A percentile compares a stretch with the other conserved stretches of the same genome.
Conservation (phyloP, 2,329 filamentous ascomycete species). For the Lachnellula hyalina region DNA sequence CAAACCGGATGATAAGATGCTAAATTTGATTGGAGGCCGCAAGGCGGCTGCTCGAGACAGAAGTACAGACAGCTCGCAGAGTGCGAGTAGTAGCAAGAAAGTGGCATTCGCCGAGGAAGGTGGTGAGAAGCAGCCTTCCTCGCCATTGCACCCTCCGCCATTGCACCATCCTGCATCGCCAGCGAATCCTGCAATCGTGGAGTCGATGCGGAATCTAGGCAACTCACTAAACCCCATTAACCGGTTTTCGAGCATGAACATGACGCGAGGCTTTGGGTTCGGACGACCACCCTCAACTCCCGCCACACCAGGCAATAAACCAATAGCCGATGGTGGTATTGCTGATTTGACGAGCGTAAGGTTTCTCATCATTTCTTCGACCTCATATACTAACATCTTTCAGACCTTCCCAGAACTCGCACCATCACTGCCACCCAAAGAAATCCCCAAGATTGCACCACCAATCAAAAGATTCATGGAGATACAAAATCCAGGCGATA, state of each 20-base stretch:
- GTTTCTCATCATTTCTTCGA: not conserved
- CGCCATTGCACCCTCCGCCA: constrained; percentile 27
- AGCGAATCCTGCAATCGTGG: constrained; percentile 60
- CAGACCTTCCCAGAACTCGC: constrained; percentile 59
- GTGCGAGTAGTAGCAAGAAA: constrained; percentile 54
- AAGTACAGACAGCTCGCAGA: constrained; percentile 69
- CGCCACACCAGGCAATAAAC: constrained; percentile 35
- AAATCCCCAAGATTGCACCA: constrained; percentile 52
- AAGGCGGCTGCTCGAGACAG: constrained; percentile 55
- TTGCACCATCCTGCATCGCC: constrained; percentile 28
- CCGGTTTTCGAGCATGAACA: constrained; percentile 66
- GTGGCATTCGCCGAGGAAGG: constrained; percentile 42
- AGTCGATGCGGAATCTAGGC: constrained; percentile 76
- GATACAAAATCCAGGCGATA: constrained; percentile 61
- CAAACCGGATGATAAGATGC: constrained; percentile 57
- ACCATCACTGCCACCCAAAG: constrained; percentile 48
- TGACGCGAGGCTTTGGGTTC: constrained; percentile 68
- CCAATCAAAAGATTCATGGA: constrained; percentile 71
- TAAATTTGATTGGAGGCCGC: constrained; percentile 66
- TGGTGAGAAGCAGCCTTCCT: constrained; percentile 33
- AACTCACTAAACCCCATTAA: constrained; percentile 80
- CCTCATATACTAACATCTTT: constrained; percentile 8
- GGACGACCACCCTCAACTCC: constrained; percentile 39
- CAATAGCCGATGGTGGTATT: constrained; percentile 44
- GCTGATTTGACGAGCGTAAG: constrained; percentile 51